Percentiles rank a stretch among this genome's conserved stretches.
phyloP scores from a whole-genome alignment of 345 rosid species.

The Brassica nigra region DNA sequence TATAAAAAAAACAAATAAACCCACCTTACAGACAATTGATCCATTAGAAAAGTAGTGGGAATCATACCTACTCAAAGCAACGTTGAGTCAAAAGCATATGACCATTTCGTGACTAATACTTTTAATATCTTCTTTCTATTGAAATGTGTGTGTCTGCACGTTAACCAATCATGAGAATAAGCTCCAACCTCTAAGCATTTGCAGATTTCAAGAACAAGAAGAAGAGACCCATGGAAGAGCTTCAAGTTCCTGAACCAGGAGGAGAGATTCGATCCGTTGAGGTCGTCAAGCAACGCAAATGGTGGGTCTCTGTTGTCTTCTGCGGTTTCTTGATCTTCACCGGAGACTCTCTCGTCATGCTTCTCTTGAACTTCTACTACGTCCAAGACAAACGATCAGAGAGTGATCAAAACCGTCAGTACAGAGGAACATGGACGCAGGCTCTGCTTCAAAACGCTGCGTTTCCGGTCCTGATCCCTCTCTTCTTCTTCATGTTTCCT shows the following conservation, averaged over 20 bases:
- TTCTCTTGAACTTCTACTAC: constrained; percentile 38
- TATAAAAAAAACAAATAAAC: background rate
- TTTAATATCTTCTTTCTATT: background rate
- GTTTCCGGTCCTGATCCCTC: constrained; percentile 37
- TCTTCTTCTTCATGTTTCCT: background rate
- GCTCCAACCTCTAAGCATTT: constrained; percentile 6
- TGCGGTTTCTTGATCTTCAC: constrained; percentile 32
- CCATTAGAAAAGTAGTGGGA: background rate
- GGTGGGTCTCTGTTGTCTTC: constrained; percentile 38
- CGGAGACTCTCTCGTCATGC: constrained; percentile 38
- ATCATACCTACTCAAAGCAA: constrained; percentile 18
- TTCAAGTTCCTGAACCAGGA: too few relatives aligned
- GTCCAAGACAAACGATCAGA: constrained; percentile 29
- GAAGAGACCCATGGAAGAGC: too few relatives aligned
- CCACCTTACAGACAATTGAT: background rate
- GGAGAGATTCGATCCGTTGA: too few relatives aligned
- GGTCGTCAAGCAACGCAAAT: constrained; percentile 28
- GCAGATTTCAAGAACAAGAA: background rate
- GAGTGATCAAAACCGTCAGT: constrained; percentile 24
- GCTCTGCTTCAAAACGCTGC: constrained; percentile 40
- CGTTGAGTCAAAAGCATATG: constrained; percentile 31
- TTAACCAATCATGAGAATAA: constrained; percentile 28
- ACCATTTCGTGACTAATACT: constrained; percentile 28
- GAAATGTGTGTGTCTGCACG: constrained; percentile 33
- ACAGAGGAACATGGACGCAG: constrained; percentile 44